phyloP scores from a whole-genome alignment of 179 eudicot genomes.

The Beta lomatogona region DNA sequence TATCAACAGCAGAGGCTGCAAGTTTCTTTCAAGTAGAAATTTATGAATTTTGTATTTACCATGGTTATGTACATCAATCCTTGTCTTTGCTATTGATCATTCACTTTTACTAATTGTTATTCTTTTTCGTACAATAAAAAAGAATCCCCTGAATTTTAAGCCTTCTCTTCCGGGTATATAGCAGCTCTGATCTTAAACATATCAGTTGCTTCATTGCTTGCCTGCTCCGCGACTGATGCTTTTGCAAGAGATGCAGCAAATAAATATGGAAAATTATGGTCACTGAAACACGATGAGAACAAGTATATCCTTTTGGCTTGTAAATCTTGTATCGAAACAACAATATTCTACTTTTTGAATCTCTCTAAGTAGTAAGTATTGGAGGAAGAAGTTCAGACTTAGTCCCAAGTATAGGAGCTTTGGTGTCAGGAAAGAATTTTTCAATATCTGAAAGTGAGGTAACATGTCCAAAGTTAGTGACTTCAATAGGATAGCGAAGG shows the following conservation, averaged over 20 bases:
- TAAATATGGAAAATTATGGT: background rate
- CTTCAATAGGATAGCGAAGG: slow-evolving; percentile 57
- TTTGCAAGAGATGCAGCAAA: background rate
- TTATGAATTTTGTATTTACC: background rate
- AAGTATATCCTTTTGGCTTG: background rate
- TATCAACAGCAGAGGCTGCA: background rate
- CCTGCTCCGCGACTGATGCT: background rate
- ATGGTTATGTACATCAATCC: background rate
- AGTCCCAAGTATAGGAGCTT: slow-evolving; percentile 61
- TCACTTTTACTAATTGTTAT: background rate
- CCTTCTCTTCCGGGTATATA: background rate
- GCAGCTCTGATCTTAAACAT: background rate
- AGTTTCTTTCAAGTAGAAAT: background rate
- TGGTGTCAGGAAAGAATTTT: slow-evolving; percentile 67
- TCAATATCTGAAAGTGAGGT: slow-evolving; percentile 33
- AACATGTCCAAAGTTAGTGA: slow-evolving; percentile 42
- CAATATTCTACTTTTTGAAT: background rate
- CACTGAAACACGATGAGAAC: background rate
- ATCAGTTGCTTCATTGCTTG: background rate
- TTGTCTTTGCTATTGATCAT: background rate
- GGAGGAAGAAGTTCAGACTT: slow-evolving; percentile 52
- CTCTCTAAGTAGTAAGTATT: slow-evolving; percentile 50
- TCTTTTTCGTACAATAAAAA: background rate
- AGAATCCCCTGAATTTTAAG: background rate
- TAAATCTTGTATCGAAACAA: background rate